Evolutionary conservation across 768 basidiomycete species (phyloP).

Genomic region (Phlebiopsis flavidoalba): DNA sequence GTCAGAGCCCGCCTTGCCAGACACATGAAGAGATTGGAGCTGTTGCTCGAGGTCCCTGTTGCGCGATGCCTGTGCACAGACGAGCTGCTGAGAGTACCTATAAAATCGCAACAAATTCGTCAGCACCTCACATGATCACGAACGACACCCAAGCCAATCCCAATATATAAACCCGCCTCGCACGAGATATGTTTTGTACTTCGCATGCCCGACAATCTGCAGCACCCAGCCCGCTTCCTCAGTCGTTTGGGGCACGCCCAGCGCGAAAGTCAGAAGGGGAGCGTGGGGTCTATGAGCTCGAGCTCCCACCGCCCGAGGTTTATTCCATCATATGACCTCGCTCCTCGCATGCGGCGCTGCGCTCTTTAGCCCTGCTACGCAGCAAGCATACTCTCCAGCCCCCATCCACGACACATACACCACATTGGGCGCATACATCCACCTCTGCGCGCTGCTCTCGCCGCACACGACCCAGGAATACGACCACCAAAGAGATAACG

Average conservation of each 20-base stretch:
- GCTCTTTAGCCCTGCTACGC: background rate
- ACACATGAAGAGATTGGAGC: background rate
- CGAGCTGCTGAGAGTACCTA: too few relatives aligned
- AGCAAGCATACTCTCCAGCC: background rate
- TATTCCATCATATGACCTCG: background rate
- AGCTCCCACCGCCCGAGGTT: background rate
- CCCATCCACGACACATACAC: background rate
- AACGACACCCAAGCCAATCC: background rate
- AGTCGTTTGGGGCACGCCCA: background rate
- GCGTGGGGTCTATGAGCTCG: background rate
- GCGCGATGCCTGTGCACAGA: too few relatives aligned
- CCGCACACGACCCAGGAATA: background rate
- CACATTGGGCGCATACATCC: background rate
- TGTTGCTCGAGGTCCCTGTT: too few relatives aligned
- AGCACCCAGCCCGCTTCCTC: background rate
- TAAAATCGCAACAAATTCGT: background rate
- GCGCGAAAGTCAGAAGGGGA: background rate
- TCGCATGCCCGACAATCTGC: background rate
- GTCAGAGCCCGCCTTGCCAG: background rate
- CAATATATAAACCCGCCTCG: too few relatives aligned
- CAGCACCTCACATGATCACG: constrained; percentile 3
- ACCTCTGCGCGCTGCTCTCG: background rate
- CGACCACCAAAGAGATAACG: too few relatives aligned
- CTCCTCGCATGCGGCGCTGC: background rate
- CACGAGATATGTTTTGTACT: background rate